Conservation (phyloP, 257 asterid genomes). For the Salvia hispanica region DNA sequence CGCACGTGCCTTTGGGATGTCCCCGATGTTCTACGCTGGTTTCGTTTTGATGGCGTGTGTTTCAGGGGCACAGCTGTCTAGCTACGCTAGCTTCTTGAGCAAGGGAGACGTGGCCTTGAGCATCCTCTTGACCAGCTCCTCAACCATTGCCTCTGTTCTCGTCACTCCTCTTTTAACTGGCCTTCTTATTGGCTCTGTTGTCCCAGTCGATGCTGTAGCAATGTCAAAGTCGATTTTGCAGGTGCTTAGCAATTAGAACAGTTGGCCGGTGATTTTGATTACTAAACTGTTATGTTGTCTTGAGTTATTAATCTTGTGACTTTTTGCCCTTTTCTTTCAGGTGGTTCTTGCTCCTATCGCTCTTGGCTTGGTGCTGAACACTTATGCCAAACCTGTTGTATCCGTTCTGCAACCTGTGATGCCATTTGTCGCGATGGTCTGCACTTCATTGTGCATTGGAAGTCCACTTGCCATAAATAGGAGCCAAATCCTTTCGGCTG, state of each 20-base stretch:
- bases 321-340: slow-evolving; percentile 38
- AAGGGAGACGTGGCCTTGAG: slow-evolving; percentile 95
- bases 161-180: slow-evolving; percentile 88
- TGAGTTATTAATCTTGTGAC: slow-evolving; percentile 5
- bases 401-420: slow-evolving; percentile 81
- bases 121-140: slow-evolving; percentile 83
- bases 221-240: slow-evolving; percentile 97
- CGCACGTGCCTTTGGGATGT: slow-evolving; percentile 79
- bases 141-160: slow-evolving; percentile 89
- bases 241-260: slow-evolving; percentile 42
- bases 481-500: slow-evolving; percentile 76
- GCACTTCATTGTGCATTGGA: slow-evolving; percentile 95
- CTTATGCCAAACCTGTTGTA: slow-evolving; percentile 85
- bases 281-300: neutral
- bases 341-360: slow-evolving; percentile 90
- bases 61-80: slow-evolving; percentile 95
- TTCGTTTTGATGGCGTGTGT: slow-evolving; percentile 89
- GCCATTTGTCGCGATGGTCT: slow-evolving; percentile 94
- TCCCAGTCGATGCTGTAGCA: slow-evolving; percentile 91
- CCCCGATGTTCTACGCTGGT: slow-evolving; percentile 81
- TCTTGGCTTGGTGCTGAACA: slow-evolving; percentile 79
- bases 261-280: neutral
- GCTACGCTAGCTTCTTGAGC: slow-evolving; percentile 96
- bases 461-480: slow-evolving; percentile 95
- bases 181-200: slow-evolving; percentile 93